These are phyloP conservation scores for Crassisporium funariophilum DNA, from an alignment of 768 basidiomycete genomes.

Conservation along the genomic window DNA sequence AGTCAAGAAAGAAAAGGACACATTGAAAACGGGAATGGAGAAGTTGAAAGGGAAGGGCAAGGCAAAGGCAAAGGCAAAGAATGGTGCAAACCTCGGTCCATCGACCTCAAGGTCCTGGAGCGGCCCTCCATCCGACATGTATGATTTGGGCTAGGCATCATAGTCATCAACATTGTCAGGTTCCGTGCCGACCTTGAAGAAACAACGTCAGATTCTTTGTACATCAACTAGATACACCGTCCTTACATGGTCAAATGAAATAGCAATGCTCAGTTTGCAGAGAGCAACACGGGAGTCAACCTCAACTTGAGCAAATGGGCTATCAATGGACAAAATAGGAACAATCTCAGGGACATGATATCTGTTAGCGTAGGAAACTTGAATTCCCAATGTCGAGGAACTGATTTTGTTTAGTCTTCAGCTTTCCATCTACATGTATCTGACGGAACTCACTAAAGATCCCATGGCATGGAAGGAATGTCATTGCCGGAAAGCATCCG, in stretches of 20 bases:
- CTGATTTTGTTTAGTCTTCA: slow-evolving; percentile 8
- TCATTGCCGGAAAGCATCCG: slow-evolving; percentile 10
- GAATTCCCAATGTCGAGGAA: slow-evolving; percentile 19
- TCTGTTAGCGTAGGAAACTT: slow-evolving; percentile 17
- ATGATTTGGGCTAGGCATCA: neutral
- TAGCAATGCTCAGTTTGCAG: slow-evolving; percentile 14
- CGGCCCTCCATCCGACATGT: neutral
- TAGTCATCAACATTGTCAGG: neutral
- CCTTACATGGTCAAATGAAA: slow-evolving; percentile 18
- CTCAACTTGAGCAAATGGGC: slow-evolving; percentile 14
- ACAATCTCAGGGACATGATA: slow-evolving; percentile 19
- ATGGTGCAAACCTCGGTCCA: too few relatives aligned
- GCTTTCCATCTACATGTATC: neutral
- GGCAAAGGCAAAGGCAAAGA: neutral
- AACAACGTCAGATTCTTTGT: neutral
- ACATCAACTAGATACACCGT: slow-evolving; percentile 1
- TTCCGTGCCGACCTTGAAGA: neutral
- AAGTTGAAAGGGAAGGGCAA: neutral
- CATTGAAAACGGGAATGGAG: too few relatives aligned
- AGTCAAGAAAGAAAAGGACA: neutral
- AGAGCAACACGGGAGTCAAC: neutral
- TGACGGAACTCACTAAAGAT: slow-evolving; percentile 16
- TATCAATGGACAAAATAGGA: slow-evolving; percentile 8
- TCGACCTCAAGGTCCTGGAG: neutral
- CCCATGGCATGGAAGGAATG: slow-evolving; percentile 25